Base-by-base conservation (phyloP, 495 filamentous ascomycete species). In the Penicillium lividum region DNA sequence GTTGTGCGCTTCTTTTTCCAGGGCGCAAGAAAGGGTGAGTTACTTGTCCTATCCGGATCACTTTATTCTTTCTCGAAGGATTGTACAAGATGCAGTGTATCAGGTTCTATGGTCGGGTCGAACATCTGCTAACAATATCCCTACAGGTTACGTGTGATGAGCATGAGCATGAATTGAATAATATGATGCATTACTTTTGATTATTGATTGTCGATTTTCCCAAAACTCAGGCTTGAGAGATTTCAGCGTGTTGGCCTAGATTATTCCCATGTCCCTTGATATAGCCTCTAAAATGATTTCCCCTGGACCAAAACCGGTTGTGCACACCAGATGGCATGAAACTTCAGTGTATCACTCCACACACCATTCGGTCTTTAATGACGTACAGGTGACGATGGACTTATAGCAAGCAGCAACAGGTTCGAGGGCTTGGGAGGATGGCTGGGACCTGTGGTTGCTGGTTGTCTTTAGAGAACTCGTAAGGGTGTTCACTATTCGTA, bases 1-100 rank as follows among this genome's bases (percentile, higher is more conserved):
- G 87, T 99, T 67, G 95, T 99, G 62, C 78, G 92, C 57, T 97
- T 98, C 86, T 98, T 98, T 76, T 98, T 98, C 83, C 93, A 97
- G 80, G 93, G 86, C n/a, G 86, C 86, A 13, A 73, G 86, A 72
- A 89, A 89, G 79, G 86, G 86, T 86, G 72, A 57, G 82, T 78
- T 25, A 13, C 16, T 33, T n/a, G 9, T 33, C 40, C 30, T 25
- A 34, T 25, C 31, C 51, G 7, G 6, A 16, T 47, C 1, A 50
- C n/a, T 34, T 7, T 52, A 0, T 18, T 40, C 25, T 28, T 5
- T n/a, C 49, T 25, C 16, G 25, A 45, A 7, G 1, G 3, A 46
- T 36, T 52, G 7, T 34, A 31, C 33, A 11, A 30, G 4, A 11
- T 22, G 9, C 16, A 38, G 15, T 52, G 30, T 5, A 27, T 16